These are phyloP conservation scores for Russula earlei DNA, from an alignment of 768 basidiomycete species.

Conservation along the genomic window DNA sequence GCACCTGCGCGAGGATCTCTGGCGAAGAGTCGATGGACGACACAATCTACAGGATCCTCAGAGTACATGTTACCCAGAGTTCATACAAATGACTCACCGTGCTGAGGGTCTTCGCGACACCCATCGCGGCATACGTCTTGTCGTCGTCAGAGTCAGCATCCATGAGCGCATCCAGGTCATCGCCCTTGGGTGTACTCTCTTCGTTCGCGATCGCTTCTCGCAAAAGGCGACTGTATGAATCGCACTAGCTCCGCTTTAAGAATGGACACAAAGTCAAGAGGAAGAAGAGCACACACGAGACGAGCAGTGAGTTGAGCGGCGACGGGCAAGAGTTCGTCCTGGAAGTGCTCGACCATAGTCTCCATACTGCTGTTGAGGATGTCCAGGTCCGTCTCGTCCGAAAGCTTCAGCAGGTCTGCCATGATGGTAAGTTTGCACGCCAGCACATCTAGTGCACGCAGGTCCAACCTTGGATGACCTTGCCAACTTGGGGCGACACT, in stretches of 20 bases:
- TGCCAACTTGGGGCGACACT: conserved; percentile 69
- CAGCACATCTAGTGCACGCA: neutral
- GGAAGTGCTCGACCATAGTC: conserved; percentile 78
- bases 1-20: conserved; percentile 69
- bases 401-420: conserved; percentile 76
- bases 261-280: neutral
- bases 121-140: conserved; percentile 83
- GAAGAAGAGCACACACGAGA: conserved; percentile 41
- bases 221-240: conserved; percentile 73
- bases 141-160: conserved; percentile 57
- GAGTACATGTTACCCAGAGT: neutral
- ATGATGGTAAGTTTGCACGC: neutral
- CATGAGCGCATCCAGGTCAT: conserved; percentile 48
- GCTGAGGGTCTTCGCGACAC: conserved; percentile 74
- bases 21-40: conserved; percentile 61
- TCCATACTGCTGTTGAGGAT: conserved; percentile 77
- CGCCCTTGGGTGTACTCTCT: conserved; percentile 38
- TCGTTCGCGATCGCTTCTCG: conserved; percentile 50
- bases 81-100: conserved; percentile 40
- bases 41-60: conserved; percentile 44
- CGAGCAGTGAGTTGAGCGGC: conserved; percentile 71
- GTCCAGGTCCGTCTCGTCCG: conserved; percentile 88
- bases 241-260: conserved; percentile 41
- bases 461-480: conserved; percentile 69
- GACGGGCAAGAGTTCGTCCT: conserved; percentile 75